Percentiles rank a stretch among this genome's conserved stretches.
Evolutionary conservation across 768 basidiomycete species (phyloP).

Genomic region (Kwoniella europaea): DNA sequence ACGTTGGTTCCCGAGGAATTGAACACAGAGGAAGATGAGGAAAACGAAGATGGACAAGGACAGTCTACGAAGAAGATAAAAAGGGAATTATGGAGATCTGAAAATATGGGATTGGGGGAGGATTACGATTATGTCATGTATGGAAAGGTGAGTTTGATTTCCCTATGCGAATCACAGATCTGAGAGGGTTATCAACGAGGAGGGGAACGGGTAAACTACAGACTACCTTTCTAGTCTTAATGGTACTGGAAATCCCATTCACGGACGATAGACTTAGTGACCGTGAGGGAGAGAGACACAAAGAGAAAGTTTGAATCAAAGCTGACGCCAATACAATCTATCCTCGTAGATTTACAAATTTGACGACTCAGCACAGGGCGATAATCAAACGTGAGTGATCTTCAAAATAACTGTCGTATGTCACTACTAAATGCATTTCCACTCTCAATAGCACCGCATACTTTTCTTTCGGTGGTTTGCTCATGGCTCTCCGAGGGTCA

Average conservation of each 20-base stretch:
- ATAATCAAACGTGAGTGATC: constrained; percentile 73
- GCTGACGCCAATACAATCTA: neutral
- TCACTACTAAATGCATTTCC: too few species aligned
- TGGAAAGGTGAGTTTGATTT: constrained; percentile 74
- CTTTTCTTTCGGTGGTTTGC: constrained; percentile 91
- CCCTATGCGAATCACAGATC: too few species aligned
- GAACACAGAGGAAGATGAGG: constrained; percentile 27
- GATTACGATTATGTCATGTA: constrained; percentile 99
- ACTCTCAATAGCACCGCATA: constrained; percentile 76
- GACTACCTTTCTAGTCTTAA: too few species aligned
- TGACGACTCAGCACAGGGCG: constrained; percentile 75
- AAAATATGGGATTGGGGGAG: constrained; percentile 81
- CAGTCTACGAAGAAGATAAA: constrained; percentile 38
- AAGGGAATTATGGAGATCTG: constrained; percentile 66
- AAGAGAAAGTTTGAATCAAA: neutral
- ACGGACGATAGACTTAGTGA: neutral
- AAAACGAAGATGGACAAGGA: constrained; percentile 32
- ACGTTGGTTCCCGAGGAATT: constrained; percentile 46
- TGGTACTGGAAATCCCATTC: too few species aligned
- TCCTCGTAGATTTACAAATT: constrained; percentile 86
- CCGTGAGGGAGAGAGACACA: neutral
- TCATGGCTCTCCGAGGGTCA: constrained; percentile 90
- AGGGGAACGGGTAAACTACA: neutral
- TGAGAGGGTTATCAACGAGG: neutral
- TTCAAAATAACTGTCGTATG: neutral